Percentiles rank a stretch among this genome's conserved stretches.
These are phyloP conservation scores for Schwanniomyces sp. DNA, from an alignment of 805 yeast species.

Conservation along the genomic window DNA sequence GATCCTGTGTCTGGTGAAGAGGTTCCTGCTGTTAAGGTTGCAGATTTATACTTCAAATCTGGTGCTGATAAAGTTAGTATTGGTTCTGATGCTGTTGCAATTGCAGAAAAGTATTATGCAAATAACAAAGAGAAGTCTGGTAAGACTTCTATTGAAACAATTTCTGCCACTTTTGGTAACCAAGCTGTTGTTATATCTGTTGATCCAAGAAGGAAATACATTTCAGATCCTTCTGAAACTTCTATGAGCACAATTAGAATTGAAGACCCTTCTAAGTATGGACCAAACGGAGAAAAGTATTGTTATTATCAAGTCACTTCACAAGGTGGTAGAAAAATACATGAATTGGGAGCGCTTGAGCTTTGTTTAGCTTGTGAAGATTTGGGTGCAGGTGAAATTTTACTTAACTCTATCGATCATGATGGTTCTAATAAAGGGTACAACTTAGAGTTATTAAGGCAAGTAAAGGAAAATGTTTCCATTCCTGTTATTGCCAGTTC, in stretches of 20 bases:
- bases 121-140: slow-evolving; percentile 64
- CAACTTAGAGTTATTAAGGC: slow-evolving; percentile 80
- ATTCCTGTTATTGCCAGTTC: slow-evolving; percentile 97
- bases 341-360: slow-evolving; percentile 89
- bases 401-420: slow-evolving; percentile 92
- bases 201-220: slow-evolving; percentile 91
- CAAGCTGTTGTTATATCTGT: slow-evolving; percentile 98
- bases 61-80: slow-evolving; percentile 98
- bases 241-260: slow-evolving; percentile 67
- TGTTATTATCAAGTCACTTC: slow-evolving; percentile 96
- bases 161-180: slow-evolving; percentile 86
- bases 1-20: slow-evolving; percentile 77
- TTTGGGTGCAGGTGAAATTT: slow-evolving; percentile 94
- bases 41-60: slow-evolving; percentile 85
- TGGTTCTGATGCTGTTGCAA: slow-evolving; percentile 94
- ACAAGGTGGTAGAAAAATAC: slow-evolving; percentile 89
- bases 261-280: slow-evolving; percentile 45
- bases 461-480: slow-evolving; percentile 69
- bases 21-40: slow-evolving; percentile 87
- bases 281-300: slow-evolving; percentile 86
- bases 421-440: slow-evolving; percentile 96
- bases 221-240: slow-evolving; percentile 58
- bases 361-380: slow-evolving; percentile 85
- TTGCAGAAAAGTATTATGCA: slow-evolving; percentile 79
- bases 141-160: slow-evolving; percentile 86